A percentile compares a stretch with the other conserved stretches of the same genome.
These are phyloP conservation scores for Pachysandra terminalis DNA, from an alignment of 164 flowering plant species.

Conservation along the genomic window DNA sequence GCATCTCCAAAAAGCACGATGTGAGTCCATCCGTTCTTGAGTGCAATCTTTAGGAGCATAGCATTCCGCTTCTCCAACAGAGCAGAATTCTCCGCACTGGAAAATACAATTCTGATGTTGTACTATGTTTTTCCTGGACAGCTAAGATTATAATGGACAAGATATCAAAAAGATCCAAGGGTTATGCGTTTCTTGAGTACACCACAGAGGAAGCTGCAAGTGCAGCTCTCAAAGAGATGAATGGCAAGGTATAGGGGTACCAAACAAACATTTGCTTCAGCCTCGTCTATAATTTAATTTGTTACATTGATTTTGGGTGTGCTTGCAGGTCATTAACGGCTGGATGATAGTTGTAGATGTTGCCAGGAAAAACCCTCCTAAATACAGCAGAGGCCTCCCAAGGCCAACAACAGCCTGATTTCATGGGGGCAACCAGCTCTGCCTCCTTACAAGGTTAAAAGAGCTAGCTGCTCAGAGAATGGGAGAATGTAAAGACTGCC, in stretches of 20 bases:
- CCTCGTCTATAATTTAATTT: background rate
- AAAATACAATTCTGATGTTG: background rate
- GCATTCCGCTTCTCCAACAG: too few species aligned
- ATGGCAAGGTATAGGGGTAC: slow-evolving; percentile 73
- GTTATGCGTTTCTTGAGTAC: slow-evolving; percentile 88
- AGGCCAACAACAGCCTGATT: slow-evolving; percentile 19
- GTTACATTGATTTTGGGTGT: slow-evolving; percentile 5
- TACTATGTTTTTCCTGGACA: slow-evolving; percentile 21
- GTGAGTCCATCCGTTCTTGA: too few species aligned
- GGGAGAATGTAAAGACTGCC: slow-evolving; percentile 19
- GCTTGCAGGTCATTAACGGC: slow-evolving; percentile 86
- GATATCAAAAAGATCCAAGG: slow-evolving; percentile 94
- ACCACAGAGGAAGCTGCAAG: slow-evolving; percentile 87
- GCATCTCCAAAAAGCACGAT: too few species aligned
- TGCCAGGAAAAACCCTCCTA: slow-evolving; percentile 70
- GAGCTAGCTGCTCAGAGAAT: background rate
- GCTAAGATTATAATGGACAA: slow-evolving; percentile 95
- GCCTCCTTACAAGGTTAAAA: background rate
- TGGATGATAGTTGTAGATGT: slow-evolving; percentile 97
- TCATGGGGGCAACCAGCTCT: background rate
- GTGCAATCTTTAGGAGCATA: too few species aligned
- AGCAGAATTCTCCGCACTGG: too few species aligned
- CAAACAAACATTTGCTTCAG: background rate
- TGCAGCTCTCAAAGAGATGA: slow-evolving; percentile 91
- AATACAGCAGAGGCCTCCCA: slow-evolving; percentile 39